These are phyloP conservation scores for Verticillium klebahnii DNA, from an alignment of 2,329 filamentous ascomycete species.

Conservation along the genomic window DNA sequence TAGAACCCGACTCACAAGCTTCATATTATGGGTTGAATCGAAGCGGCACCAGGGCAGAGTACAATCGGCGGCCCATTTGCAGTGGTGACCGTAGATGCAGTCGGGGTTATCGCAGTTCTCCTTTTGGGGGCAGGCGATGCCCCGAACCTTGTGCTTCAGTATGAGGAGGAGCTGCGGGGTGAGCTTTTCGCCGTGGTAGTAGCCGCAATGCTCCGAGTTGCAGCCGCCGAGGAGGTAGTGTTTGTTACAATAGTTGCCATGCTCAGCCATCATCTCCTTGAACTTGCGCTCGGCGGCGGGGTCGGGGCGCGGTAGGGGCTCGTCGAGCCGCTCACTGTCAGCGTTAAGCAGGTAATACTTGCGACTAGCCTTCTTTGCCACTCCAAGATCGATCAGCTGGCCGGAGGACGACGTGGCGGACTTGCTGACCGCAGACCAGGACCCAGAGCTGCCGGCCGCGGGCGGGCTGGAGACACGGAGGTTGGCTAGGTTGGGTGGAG, in stretches of 20 bases:
- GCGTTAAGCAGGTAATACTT: constrained; percentile 24
- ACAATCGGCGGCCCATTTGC: constrained; percentile 15
- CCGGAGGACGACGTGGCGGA: neutral
- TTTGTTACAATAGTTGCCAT: constrained; percentile 17
- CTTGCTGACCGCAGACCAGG: constrained; percentile 18
- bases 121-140: constrained; percentile 11
- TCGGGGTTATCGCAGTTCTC: constrained; percentile 12
- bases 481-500: neutral
- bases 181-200: constrained; percentile 15
- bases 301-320: constrained; percentile 18
- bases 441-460: neutral
- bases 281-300: constrained; percentile 13
- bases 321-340: constrained; percentile 24
- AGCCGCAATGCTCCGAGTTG: constrained; percentile 13
- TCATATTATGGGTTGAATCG: constrained; percentile 14
- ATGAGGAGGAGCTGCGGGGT: constrained; percentile 11
- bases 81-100: constrained; percentile 17
- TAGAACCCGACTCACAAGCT: constrained; percentile 9
- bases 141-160: constrained; percentile 15
- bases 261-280: constrained; percentile 9
- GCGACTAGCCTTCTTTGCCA: constrained; percentile 15
- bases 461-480: neutral
- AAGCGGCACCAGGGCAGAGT: constrained; percentile 13
- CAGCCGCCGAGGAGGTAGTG: constrained; percentile 15
- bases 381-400: constrained; percentile 21